Conservation (phyloP, 1,284 basidiomycete genomes). For the Heterobasidion occidentale region DNA sequence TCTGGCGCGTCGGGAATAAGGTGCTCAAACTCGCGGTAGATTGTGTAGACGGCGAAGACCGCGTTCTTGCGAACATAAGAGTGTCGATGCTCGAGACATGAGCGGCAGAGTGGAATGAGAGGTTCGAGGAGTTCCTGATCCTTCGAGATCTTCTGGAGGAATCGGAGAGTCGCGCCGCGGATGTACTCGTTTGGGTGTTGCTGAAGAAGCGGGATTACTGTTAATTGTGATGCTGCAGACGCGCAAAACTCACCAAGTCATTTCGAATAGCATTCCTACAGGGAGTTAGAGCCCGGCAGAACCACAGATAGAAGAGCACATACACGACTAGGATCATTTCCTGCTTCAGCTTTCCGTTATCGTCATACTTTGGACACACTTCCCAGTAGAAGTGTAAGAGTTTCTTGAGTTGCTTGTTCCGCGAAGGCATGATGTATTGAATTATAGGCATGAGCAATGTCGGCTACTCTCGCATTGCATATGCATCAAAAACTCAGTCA, state of each 20-base stretch:
- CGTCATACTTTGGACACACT: conserved; percentile 97
- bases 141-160: conserved; percentile 92
- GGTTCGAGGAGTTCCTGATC: conserved; percentile 96
- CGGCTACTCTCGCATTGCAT: conserved; percentile 44
- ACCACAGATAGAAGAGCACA: conserved; percentile 24
- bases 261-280: conserved; percentile 93
- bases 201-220: conserved; percentile 28
- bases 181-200: conserved; percentile 99
- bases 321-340: conserved; percentile 99
- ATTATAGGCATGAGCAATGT: conserved; percentile 96
- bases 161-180: conserved; percentile 92
- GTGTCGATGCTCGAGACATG: conserved; percentile 96
- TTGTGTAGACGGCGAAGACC: conserved; percentile 92
- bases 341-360: conserved; percentile 96
- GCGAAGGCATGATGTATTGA: conserved; percentile 93
- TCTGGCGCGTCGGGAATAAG: conserved; percentile 97
- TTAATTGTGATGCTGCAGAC: background rate
- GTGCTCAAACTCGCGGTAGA: conserved; percentile 91
- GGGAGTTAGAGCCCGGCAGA: conserved; percentile 9
- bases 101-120: conserved; percentile 86
- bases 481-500: background rate
- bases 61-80: conserved; percentile 99
- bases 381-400: conserved; percentile 99
- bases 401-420: conserved; percentile 98
- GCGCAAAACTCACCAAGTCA: conserved; percentile 64